These are phyloP conservation scores for Colletotrichum sp. DNA, from an alignment of 2,329 filamentous ascomycete species.

Conservation along the genomic window DNA sequence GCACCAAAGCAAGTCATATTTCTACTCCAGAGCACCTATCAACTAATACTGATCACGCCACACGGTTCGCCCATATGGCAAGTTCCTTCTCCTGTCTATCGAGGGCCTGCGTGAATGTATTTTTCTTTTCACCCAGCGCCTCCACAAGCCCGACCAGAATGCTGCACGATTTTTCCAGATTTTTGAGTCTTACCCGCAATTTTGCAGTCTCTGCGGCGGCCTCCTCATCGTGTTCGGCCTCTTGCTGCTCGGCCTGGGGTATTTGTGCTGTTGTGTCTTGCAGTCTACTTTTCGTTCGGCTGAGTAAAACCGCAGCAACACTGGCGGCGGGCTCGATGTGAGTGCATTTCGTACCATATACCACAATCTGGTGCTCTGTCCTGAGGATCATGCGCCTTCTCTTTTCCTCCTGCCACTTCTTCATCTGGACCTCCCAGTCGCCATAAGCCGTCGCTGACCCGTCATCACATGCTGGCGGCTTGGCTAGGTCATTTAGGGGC, in stretches of 20 bases:
- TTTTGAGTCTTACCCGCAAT: neutral
- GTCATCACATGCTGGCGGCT: neutral
- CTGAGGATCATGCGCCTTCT: fast-evolving
- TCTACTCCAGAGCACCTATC: neutral
- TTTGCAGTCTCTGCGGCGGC: neutral
- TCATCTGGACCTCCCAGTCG: neutral
- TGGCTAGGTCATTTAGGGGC: neutral
- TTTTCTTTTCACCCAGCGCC: neutral
- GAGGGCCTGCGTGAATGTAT: neutral
- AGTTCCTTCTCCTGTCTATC: neutral
- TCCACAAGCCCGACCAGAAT: neutral
- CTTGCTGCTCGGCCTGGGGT: neutral
- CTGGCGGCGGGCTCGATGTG: neutral
- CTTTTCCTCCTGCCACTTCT: neutral
- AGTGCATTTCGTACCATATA: no score
- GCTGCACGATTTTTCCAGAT: neutral
- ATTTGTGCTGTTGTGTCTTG: neutral
- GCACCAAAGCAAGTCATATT: neutral
- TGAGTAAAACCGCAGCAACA: neutral
- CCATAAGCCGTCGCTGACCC: neutral
- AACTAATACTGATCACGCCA: neutral
- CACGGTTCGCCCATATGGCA: neutral
- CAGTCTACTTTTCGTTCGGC: neutral
- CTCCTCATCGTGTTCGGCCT: neutral
- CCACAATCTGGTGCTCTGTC: no score